A percentile compares a stretch with the other conserved stretches of the same genome.
phyloP scores from a whole-genome alignment of 2,329 filamentous ascomycete species.

The Pleochaeta shiraiana region DNA sequence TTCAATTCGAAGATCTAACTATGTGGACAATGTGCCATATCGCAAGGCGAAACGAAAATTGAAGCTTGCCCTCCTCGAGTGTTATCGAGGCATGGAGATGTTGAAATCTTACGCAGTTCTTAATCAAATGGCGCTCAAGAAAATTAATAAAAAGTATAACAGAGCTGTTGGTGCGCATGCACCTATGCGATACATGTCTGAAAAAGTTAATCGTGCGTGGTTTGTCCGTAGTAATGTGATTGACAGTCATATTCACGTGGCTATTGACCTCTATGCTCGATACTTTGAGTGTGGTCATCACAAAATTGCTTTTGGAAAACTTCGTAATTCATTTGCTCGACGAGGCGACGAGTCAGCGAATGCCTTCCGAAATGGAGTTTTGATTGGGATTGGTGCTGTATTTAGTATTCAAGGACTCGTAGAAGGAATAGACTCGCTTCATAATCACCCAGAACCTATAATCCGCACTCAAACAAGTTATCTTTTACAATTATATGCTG shows the following conservation, averaged over 20 bases:
- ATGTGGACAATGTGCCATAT: slow-evolving; percentile 50
- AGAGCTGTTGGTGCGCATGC: slow-evolving; percentile 67
- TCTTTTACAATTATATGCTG: slow-evolving; percentile 74
- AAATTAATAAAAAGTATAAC: slow-evolving; percentile 98
- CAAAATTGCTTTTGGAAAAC: slow-evolving; percentile 74
- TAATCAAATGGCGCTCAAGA: slow-evolving; percentile 84
- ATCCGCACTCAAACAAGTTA: slow-evolving; percentile 37
- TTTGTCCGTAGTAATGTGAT: slow-evolving; percentile 80
- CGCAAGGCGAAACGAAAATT: slow-evolving; percentile 76
- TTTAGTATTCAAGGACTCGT: slow-evolving; percentile 44
- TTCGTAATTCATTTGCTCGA: slow-evolving; percentile 47
- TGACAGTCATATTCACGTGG: slow-evolving; percentile 55
- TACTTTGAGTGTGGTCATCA: slow-evolving; percentile 91
- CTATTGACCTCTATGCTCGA: slow-evolving; percentile 80
- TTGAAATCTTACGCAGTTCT: slow-evolving; percentile 79
- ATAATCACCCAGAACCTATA: slow-evolving; percentile 25
- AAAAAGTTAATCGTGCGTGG: slow-evolving; percentile 75
- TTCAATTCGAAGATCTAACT: slow-evolving; percentile 25
- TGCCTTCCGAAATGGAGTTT: slow-evolving; percentile 38
- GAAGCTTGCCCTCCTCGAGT: slow-evolving; percentile 78
- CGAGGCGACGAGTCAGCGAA: slow-evolving; percentile 32
- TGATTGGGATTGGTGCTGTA: slow-evolving; percentile 45
- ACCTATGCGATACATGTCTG: slow-evolving; percentile 61
- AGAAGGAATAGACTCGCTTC: slow-evolving; percentile 30
- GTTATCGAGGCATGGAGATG: slow-evolving; percentile 76